Percentiles rank a stretch among this genome's conserved stretches.
These are phyloP conservation scores for Triticum aestivum DNA, from an alignment of 176 grass and related monocot species.

Conservation along the genomic window IWGSC_CS_RefSeq_v2.1 NC_057807.1:235755448-235755947, in stretches of 20 bases:
- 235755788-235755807: constrained; percentile 11
- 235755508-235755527: constrained; percentile 53
- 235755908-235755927: neutral
- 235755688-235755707: neutral
- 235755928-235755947: neutral
- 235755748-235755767: neutral
- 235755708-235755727: neutral
- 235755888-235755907: neutral
- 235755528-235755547: constrained; percentile 57
- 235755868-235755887: neutral
- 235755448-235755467: neutral
- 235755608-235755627: neutral
- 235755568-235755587: neutral
- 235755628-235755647: neutral
- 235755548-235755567: constrained; percentile 49
- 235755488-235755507: constrained; percentile 6
- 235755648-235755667: neutral
- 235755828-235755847: neutral
- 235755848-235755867: neutral
- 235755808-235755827: constrained; percentile 2
- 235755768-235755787: neutral
- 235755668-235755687: neutral
- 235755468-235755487: constrained; percentile 11
- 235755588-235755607: neutral
- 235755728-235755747: neutral